Conservation (phyloP, 2,329 filamentous ascomycete species). For the Pseudogymnoascus sp. region DNA sequence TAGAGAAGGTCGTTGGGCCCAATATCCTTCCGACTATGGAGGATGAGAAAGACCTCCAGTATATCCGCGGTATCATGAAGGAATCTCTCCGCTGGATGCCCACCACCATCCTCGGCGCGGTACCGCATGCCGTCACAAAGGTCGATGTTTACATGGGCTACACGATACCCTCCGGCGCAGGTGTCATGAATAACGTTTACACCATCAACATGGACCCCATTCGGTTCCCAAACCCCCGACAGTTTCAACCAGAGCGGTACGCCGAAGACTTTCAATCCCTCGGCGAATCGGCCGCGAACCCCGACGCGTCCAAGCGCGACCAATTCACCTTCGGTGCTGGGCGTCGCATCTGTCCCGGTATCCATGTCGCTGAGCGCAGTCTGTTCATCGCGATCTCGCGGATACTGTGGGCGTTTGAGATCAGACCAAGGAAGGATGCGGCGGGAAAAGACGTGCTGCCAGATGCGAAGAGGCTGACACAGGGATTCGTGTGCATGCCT, state of each 20-base stretch:
- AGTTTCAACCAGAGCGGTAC: slow-evolving; percentile 37
- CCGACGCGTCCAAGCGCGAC: slow-evolving; percentile 39
- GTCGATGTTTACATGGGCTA: slow-evolving; percentile 39
- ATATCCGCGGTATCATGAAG: slow-evolving; percentile 38
- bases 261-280: slow-evolving; percentile 13
- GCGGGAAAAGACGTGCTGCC: slow-evolving; percentile 28
- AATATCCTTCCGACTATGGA: slow-evolving; percentile 33
- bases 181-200: slow-evolving; percentile 34
- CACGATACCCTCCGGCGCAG: slow-evolving; percentile 39
- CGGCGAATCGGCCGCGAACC: slow-evolving; percentile 28
- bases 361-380: slow-evolving; percentile 43
- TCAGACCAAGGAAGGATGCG: slow-evolving; percentile 22
- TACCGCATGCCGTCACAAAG: slow-evolving; percentile 36
- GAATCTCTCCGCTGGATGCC: slow-evolving; percentile 42
- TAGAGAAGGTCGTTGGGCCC: slow-evolving; percentile 37
- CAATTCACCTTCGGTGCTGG: slow-evolving; percentile 50
- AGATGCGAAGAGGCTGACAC: slow-evolving; percentile 31
- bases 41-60: slow-evolving; percentile 37
- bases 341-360: slow-evolving; percentile 49
- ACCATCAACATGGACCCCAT: slow-evolving; percentile 40
- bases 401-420: slow-evolving; percentile 25
- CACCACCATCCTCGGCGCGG: slow-evolving; percentile 29
- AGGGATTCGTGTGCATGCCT: slow-evolving; percentile 34
- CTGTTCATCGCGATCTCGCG: slow-evolving; percentile 41
- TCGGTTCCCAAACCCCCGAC: slow-evolving; percentile 34